These are phyloP conservation scores for Pulveroboletus sp. DNA, from an alignment of 768 basidiomycete species.

Conservation along the genomic window DNA sequence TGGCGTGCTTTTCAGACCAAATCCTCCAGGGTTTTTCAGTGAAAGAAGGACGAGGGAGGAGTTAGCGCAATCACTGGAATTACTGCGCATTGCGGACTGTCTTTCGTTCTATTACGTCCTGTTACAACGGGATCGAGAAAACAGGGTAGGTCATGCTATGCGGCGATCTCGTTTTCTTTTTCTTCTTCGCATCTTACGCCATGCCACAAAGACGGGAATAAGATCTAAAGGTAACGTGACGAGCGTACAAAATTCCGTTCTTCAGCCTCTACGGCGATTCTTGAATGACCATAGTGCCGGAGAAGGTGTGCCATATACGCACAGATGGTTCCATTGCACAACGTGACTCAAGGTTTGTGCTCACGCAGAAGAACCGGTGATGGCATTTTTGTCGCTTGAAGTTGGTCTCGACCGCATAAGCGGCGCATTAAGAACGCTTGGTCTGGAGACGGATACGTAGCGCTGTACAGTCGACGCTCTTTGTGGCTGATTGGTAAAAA, in stretches of 20 bases:
- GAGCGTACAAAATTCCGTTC: slow-evolving; percentile 41
- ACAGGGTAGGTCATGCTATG: slow-evolving; percentile 39
- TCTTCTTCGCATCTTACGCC: not conserved
- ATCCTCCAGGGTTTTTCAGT: slow-evolving; percentile 49
- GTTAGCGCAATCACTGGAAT: slow-evolving; percentile 52
- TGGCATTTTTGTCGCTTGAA: slow-evolving; percentile 37
- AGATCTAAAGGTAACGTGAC: slow-evolving; percentile 40
- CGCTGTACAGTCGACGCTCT: not conserved
- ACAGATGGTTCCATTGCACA: not conserved
- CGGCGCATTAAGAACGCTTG: slow-evolving; percentile 28
- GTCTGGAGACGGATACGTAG: not conserved
- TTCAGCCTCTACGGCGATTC: slow-evolving; percentile 40
- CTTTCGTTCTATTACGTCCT: slow-evolving; percentile 67
- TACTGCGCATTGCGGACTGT: slow-evolving; percentile 58
- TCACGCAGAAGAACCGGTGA: slow-evolving; percentile 24
- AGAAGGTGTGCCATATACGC: slow-evolving; percentile 21
- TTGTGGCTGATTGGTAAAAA: slow-evolving; percentile 11
- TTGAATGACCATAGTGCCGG: slow-evolving; percentile 33
- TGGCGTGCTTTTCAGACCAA: slow-evolving; percentile 51
- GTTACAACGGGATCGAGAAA: slow-evolving; percentile 51
- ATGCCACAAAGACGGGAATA: slow-evolving; percentile 44
- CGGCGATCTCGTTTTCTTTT: not conserved
- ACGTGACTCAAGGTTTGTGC: not conserved
- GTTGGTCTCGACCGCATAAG: slow-evolving; percentile 49
- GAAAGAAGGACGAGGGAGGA: slow-evolving; percentile 36